A percentile compares a stretch with the other conserved stretches of the same genome.
phyloP scores from a whole-genome alignment of 805 yeast genomes.

The Phaffomyces opuntiae region DNA sequence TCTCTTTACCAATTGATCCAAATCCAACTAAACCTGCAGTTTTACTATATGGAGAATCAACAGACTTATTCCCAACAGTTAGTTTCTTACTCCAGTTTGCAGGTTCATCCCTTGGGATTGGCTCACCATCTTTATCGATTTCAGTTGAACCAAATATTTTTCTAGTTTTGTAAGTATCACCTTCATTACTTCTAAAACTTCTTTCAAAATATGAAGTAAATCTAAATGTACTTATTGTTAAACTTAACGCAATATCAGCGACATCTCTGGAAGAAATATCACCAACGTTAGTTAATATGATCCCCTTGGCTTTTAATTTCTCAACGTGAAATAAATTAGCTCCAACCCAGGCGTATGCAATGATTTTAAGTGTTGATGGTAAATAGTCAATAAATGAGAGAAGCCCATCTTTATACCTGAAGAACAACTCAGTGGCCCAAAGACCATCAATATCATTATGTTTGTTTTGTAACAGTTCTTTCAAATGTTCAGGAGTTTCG shows the following conservation, averaged over 20 bases:
- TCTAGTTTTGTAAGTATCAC: conserved; percentile 45
- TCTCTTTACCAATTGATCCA: conserved; percentile 65
- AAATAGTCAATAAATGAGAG: conserved; percentile 34
- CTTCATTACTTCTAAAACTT: conserved; percentile 29
- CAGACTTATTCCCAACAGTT: conserved; percentile 36
- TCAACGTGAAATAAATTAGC: conserved; percentile 43
- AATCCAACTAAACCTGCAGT: conserved; percentile 63
- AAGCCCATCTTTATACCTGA: conserved; percentile 35
- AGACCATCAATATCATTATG: conserved; percentile 39
- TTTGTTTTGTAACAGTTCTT: conserved; percentile 30
- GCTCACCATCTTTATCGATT: conserved; percentile 30
- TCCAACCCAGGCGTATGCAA: conserved; percentile 56
- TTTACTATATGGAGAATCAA: conserved; percentile 50
- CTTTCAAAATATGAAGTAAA: conserved; percentile 42
- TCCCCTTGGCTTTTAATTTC: conserved; percentile 37
- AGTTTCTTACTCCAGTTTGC: conserved; percentile 34
- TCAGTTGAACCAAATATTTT: conserved; percentile 26
- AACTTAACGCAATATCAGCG: conserved; percentile 60
- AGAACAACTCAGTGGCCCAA: conserved; percentile 50
- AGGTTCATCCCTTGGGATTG: conserved; percentile 25
- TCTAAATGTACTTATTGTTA: conserved; percentile 55
- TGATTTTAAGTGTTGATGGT: conserved; percentile 40
- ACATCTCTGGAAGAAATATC: conserved; percentile 57
- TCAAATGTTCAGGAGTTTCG: conserved; percentile 34
- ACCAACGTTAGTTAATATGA: conserved; percentile 57